A percentile compares a stretch with the other conserved stretches of the same genome.
phyloP scores from a whole-genome alignment of 2,329 filamentous ascomycete genomes.

The Bipolaris victoriae region DNA sequence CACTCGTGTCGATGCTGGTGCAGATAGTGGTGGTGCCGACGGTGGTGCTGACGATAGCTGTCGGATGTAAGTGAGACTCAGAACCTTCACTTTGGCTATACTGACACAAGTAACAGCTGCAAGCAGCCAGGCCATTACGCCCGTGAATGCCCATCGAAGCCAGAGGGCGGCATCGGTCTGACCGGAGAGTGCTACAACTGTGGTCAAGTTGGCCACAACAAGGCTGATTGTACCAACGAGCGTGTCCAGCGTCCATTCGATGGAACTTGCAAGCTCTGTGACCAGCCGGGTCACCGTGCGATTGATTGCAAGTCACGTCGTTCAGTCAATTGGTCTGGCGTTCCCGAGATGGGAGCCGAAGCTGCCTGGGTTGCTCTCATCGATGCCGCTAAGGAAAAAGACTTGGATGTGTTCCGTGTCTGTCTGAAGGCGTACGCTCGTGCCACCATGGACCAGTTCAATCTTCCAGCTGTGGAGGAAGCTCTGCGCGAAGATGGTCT shows the following conservation, averaged over 20 bases:
- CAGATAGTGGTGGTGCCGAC: conserved; percentile 19
- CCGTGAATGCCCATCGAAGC: conserved; percentile 57
- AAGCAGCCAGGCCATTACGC: conserved; percentile 53
- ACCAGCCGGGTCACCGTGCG: conserved; percentile 55
- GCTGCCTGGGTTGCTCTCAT: conserved; percentile 60
- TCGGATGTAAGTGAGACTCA: conserved; percentile 48
- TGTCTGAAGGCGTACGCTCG: conserved; percentile 57
- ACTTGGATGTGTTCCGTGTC: conserved; percentile 58
- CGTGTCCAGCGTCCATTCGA: conserved; percentile 58
- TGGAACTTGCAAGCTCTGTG: conserved; percentile 65
- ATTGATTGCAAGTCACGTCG: conserved; percentile 55
- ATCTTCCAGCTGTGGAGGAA: conserved; percentile 57
- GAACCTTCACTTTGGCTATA: neutral
- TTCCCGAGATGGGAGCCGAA: conserved; percentile 56
- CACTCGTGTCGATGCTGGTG: conserved; percentile 18
- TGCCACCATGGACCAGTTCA: conserved; percentile 48
- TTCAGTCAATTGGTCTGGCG: conserved; percentile 40
- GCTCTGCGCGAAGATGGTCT: conserved; percentile 57
- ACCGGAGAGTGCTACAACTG: conserved; percentile 66
- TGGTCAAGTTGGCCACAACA: conserved; percentile 65
- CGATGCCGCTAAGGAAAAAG: conserved; percentile 55
- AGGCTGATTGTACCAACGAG: conserved; percentile 66
- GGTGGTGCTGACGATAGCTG: conserved; percentile 47
- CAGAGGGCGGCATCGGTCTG: conserved; percentile 38
- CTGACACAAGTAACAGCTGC: conserved; percentile 50